Base-by-base conservation (phyloP, 2,329 filamentous ascomycete species). In the Ophiostoma quercus region DNA sequence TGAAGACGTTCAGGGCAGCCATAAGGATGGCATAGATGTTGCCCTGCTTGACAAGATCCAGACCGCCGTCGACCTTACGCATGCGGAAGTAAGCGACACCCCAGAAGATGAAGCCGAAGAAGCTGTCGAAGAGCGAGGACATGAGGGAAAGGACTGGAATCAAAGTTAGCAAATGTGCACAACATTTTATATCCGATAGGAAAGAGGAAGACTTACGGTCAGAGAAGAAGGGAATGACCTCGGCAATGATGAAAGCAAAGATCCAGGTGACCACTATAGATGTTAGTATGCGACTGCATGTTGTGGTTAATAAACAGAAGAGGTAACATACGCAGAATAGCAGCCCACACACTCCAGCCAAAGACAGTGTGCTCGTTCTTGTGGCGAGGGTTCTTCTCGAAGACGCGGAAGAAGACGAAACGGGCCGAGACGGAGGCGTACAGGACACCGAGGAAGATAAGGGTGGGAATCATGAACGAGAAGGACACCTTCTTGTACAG, bases 31-130 rank as follows among this genome's bases (percentile, higher is more conserved):
- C 85, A 1, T 65, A 79, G 43, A 88, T 75, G 66, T 85, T 87
- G 43, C 85, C 81, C 1, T 80, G 80, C 72, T 82, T 84, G 67
- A 85, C 83, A 41, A 85, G 83, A 0, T 82, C 79, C 2, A 83
- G 76, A 7, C 84, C 83, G 47, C 87, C 84, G 73, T 92, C 89
- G 1, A 85, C 89, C 25, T 81, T 81, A 66, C 90, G 84, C 90
- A 94, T 92, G 70, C 90, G 86, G 76, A 93, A 85, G 76, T 92
- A 94, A 0, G 91, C 91, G 1, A 92, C 85, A 14, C 90, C 91
- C 91, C 91, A 97, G 83, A 97, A 97, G 76, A 97, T 96, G 83
- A 97, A 97, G 32, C 94, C 94, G 75, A 94, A 94, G 84, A 93
- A 94, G 69, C 91, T 94, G 80, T 97, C 92, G 77, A 97, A 97